These are phyloP conservation scores for Albifimbria verrucaria DNA, from an alignment of 2,329 filamentous ascomycete species.

Conservation along the genomic window DNA sequence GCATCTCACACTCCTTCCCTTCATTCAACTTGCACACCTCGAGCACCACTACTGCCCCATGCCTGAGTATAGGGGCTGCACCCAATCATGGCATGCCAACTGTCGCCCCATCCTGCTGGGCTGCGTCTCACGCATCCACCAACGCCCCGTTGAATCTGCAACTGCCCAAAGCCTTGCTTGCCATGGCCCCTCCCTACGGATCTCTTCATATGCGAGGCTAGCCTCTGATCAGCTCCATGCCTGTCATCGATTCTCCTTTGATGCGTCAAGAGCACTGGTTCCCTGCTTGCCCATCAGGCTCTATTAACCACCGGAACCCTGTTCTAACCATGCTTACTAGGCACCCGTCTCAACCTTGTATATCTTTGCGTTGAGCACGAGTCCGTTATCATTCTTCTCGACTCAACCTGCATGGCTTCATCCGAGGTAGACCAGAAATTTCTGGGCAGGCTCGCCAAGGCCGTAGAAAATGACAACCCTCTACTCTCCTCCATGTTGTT, in stretches of 20 bases:
- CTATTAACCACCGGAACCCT: background rate
- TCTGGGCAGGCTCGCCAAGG: conserved; percentile 80
- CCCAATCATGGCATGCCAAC: conserved; percentile 34
- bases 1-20: conserved; percentile 12
- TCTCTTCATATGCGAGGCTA: conserved; percentile 26
- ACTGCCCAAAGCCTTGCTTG: conserved; percentile 10
- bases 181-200: conserved; percentile 18
- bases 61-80: conserved; percentile 18
- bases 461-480: conserved; percentile 73
- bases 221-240: background rate
- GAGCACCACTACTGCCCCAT: conserved; percentile 10
- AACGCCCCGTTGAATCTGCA: conserved; percentile 9
- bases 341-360: background rate
- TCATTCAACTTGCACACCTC: conserved; percentile 8
- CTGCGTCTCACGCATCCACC: conserved; percentile 20
- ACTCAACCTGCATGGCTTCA: conserved; percentile 71
- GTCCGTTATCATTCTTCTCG: too few relatives aligned
- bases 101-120: conserved; percentile 25
- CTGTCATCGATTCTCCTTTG: conserved; percentile 5
- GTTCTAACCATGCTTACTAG: background rate
- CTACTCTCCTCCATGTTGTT: conserved; percentile 80
- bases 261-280: conserved; percentile 6
- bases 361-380: background rate
- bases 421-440: conserved; percentile 98
- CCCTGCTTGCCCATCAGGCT: conserved; percentile 7